These are phyloP conservation scores for Flaveria robusta DNA, from an alignment of 129 eudicot genomes.

Conservation along the genomic window DNA sequence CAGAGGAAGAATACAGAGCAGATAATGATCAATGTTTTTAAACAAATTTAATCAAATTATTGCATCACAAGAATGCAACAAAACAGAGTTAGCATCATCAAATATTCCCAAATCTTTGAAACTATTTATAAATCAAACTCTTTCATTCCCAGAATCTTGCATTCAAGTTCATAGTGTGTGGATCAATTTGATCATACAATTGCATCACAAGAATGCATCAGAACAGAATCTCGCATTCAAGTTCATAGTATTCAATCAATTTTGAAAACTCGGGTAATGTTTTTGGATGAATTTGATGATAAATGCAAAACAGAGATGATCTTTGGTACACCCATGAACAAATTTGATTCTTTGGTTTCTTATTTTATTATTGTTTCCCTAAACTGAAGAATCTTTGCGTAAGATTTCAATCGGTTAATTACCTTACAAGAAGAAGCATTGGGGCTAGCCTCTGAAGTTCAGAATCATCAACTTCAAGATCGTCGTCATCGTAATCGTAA, in stretches of 20 bases:
- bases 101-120: background rate
- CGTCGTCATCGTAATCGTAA: conserved; percentile 1
- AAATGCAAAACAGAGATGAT: too few species aligned
- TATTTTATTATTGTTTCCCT: background rate
- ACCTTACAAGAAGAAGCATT: conserved; percentile 34
- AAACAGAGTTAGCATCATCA: background rate
- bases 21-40: background rate
- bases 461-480: background rate
- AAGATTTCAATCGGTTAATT: background rate
- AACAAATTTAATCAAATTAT: background rate
- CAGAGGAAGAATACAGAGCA: background rate
- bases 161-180: too few species aligned
- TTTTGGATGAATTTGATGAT: too few species aligned
- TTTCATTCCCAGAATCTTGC: too few species aligned
- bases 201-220: too few species aligned
- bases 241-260: too few species aligned
- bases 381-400: conserved; percentile 1
- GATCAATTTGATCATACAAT: too few species aligned
- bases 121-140: too few species aligned
- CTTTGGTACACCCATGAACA: too few species aligned
- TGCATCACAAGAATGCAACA: background rate
- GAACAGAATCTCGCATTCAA: too few species aligned
- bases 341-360: too few species aligned
- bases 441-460: conserved; percentile 5
- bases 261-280: too few species aligned